These are phyloP conservation scores for Trichoderma gamsii DNA, from an alignment of 495 filamentous ascomycete genomes.

Conservation along the genomic window DNA sequence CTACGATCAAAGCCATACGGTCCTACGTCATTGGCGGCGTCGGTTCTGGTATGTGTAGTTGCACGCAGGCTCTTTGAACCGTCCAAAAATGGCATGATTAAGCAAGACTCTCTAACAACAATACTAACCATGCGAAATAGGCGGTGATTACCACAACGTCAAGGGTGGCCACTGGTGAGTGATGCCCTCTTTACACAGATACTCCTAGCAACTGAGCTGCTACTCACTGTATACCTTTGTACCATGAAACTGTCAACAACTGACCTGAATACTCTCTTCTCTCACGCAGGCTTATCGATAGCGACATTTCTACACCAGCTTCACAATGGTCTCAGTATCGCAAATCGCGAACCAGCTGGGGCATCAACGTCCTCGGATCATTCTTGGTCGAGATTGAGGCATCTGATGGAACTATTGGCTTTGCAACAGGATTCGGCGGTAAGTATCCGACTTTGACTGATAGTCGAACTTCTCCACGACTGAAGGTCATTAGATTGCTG, in stretches of 20 bases:
- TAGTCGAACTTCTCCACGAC: background rate
- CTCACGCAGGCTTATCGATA: constrained; percentile 65
- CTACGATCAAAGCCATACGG: constrained; percentile 70
- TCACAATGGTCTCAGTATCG: constrained; percentile 83
- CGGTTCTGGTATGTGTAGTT: constrained; percentile 53
- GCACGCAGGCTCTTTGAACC: background rate
- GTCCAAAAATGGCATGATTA: background rate
- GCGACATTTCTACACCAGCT: constrained; percentile 86
- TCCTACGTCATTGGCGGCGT: constrained; percentile 81
- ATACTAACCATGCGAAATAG: constrained; percentile 24
- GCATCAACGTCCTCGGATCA: constrained; percentile 89
- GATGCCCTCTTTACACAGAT: background rate
- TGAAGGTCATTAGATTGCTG: background rate
- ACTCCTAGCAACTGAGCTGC: no score
- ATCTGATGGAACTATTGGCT: constrained; percentile 81
- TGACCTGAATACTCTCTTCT: constrained; percentile 15
- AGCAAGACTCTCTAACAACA: background rate
- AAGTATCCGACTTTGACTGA: constrained; percentile 16
- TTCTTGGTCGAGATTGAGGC: constrained; percentile 91
- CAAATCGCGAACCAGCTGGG: constrained; percentile 82
- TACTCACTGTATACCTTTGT: no score
- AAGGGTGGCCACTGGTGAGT: constrained; percentile 76
- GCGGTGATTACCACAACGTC: constrained; percentile 93
- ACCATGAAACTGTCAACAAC: background rate
- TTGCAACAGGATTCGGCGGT: constrained; percentile 89